Evolutionary conservation across 2,329 filamentous ascomycete species (phyloP).

Genomic region (Aspergillus fructus): DNA sequence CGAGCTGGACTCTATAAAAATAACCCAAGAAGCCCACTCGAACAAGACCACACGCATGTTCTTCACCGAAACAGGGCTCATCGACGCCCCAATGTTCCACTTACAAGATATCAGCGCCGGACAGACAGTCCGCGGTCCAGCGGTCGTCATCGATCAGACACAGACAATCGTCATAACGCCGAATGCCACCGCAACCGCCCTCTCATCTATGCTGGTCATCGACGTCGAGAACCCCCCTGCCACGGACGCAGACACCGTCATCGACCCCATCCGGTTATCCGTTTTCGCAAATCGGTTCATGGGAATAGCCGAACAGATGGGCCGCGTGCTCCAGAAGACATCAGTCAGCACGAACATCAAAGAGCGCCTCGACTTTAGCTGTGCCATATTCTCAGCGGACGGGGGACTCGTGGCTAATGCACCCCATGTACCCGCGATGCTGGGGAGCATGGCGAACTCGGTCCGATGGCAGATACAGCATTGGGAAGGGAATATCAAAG

Average conservation of each 20-base stretch:
- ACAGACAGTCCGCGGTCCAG: constrained; percentile 58
- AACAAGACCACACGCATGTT: constrained; percentile 19
- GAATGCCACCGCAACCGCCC: constrained; percentile 70
- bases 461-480: constrained; percentile 76
- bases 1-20: constrained; percentile 65
- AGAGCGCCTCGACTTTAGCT: constrained; percentile 82
- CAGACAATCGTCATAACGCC: constrained; percentile 92
- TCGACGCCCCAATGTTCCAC: constrained; percentile 38
- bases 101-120: constrained; percentile 36
- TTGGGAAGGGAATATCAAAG: constrained; percentile 74
- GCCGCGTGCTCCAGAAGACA: constrained; percentile 56
- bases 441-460: constrained; percentile 84
- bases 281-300: constrained; percentile 60
- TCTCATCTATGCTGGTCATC: constrained; percentile 63
- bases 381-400: constrained; percentile 73
- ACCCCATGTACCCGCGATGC: constrained; percentile 78
- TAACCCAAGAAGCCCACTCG: constrained; percentile 35
- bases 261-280: constrained; percentile 54
- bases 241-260: constrained; percentile 53
- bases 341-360: constrained; percentile 70
- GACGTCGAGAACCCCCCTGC: too few relatives aligned
- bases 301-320: constrained; percentile 61
- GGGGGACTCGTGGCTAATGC: constrained; percentile 70
- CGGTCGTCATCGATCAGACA: constrained; percentile 69
- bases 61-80: constrained; percentile 18